Conservation (phyloP, 1,139 yeast genomes). For the Yamadazyma triangularis region DNA sequence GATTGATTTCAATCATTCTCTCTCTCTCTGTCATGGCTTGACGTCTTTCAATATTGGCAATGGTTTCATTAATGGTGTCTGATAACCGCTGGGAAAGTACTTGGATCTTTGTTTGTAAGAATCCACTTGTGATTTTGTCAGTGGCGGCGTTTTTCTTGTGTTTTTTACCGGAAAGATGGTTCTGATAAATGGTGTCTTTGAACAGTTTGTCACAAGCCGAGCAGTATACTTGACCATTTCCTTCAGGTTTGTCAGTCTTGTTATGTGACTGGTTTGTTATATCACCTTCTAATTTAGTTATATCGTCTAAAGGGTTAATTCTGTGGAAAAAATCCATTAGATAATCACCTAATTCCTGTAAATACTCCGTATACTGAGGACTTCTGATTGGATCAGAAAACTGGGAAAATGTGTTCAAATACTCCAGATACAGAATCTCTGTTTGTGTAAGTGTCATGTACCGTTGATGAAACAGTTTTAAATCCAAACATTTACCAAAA, state of each 20-base stretch:
- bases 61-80: conserved; percentile 45
- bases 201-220: conserved; percentile 61
- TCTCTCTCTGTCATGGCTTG: conserved; percentile 75
- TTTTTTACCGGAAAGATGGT: conserved; percentile 72
- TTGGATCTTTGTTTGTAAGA: conserved; percentile 1
- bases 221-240: conserved; percentile 50
- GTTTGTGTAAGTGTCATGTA: conserved; percentile 45
- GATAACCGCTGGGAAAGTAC: conserved; percentile 29
- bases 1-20: conserved; percentile 40
- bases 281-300: conserved; percentile 25
- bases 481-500: conserved; percentile 63
- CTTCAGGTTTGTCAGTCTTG: conserved; percentile 8
- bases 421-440: conserved; percentile 45
- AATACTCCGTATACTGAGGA: too few relatives aligned
- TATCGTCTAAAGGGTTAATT: conserved; percentile 48
- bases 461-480: conserved; percentile 43
- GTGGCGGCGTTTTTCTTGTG: conserved; percentile 50
- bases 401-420: conserved; percentile 40
- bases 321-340: conserved; percentile 41
- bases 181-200: conserved; percentile 59
- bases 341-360: conserved; percentile 42
- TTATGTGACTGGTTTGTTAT: conserved; percentile 34
- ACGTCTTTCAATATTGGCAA: conserved; percentile 59
- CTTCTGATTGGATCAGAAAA: conserved; percentile 24
- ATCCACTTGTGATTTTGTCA: conserved; percentile 13